Evolutionary conservation across 2,329 filamentous ascomycete genomes (phyloP).

Genomic region (Colletotrichum higginsianum): DNA sequence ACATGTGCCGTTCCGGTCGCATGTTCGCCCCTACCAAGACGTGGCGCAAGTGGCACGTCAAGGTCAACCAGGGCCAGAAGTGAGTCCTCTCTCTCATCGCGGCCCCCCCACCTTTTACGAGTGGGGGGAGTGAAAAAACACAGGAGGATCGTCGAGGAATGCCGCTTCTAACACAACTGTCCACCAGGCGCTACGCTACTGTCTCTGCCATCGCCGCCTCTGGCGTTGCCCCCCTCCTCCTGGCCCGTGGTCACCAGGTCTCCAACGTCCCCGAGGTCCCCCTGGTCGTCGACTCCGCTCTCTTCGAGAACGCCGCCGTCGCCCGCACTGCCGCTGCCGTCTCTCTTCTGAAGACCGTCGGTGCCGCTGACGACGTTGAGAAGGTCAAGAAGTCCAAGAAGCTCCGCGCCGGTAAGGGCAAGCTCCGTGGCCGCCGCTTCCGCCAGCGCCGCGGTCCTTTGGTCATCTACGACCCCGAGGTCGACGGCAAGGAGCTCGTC

Average conservation of each 20-base stretch:
- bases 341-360: slow-evolving; percentile 89
- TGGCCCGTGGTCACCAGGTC: slow-evolving; percentile 98
- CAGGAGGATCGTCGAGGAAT: background rate
- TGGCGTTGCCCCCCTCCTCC: slow-evolving; percentile 92
- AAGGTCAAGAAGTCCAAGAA: slow-evolving; percentile 98
- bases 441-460: slow-evolving; percentile 98
- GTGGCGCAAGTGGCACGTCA: slow-evolving; percentile 99
- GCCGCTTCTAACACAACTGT: slow-evolving; percentile 21
- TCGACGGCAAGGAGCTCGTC: slow-evolving; percentile 94
- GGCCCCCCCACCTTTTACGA: background rate
- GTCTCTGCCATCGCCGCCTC: slow-evolving; percentile 98
- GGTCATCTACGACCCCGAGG: slow-evolving; percentile 96
- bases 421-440: slow-evolving; percentile 96
- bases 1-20: slow-evolving; percentile 99
- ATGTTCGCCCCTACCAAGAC: slow-evolving; percentile 99
- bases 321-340: slow-evolving; percentile 92
- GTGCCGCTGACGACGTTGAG: slow-evolving; percentile 90
- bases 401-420: slow-evolving; percentile 98
- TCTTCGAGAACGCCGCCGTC: slow-evolving; percentile 84
- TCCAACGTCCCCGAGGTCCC: slow-evolving; percentile 94
- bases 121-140: background rate
- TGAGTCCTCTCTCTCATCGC: slow-evolving; percentile 60
- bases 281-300: slow-evolving; percentile 92
- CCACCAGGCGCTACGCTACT: slow-evolving; percentile 89
- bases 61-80: slow-evolving; percentile 99